phyloP scores from a whole-genome alignment of 306 rosid species.

The Quercus suber region DNA sequence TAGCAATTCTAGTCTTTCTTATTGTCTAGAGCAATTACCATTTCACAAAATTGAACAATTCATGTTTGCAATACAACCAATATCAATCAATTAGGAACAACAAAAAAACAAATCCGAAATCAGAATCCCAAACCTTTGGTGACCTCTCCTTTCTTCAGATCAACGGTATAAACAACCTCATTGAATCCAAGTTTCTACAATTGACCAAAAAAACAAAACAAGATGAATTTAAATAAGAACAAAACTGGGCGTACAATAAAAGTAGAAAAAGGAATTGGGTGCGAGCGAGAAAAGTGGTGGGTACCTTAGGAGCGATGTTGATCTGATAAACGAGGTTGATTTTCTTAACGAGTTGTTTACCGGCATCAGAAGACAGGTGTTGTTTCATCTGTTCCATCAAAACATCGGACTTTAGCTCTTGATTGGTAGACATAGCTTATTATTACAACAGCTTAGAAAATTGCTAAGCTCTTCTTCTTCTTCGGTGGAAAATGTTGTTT shows the following conservation, averaged over 20 bases:
- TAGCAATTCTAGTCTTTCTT: no score
- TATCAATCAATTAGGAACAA: background rate
- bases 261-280: background rate
- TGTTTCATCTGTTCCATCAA: constrained; percentile 78
- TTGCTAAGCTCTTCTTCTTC: background rate
- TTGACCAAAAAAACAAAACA: background rate
- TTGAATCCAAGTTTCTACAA: constrained; percentile 78
- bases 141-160: constrained; percentile 89
- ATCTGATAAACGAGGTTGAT: constrained; percentile 80
- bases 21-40: no score
- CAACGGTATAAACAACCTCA: constrained; percentile 68
- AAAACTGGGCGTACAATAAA: background rate
- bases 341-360: constrained; percentile 49
- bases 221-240: background rate
- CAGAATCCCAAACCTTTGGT: constrained; percentile 53
- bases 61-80: no score
- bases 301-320: constrained; percentile 83
- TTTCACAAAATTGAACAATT: no score
- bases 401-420: constrained; percentile 56
- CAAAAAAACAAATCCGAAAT: background rate
- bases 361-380: constrained; percentile 70
- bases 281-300: background rate
- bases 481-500: background rate
- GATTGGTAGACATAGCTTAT: constrained; percentile 36
- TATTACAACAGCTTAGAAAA: background rate